Conservation (phyloP, 352 stramenopile species). For the Globisporangium rhizosaccharum region DNA sequence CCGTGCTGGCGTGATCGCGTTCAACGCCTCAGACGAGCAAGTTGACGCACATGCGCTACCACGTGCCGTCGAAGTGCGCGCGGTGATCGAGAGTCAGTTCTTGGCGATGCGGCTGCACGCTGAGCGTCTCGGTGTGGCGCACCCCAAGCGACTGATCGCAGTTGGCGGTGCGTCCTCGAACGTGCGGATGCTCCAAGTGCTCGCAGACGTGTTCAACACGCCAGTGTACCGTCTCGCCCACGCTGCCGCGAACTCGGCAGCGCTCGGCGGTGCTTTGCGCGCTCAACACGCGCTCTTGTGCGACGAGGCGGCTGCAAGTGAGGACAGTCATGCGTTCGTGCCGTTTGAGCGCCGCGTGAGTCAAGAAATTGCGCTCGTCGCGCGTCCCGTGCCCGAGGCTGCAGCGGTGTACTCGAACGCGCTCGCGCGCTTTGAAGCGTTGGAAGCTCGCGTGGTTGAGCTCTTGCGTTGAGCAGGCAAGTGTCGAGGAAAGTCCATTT, state of each 20-base stretch:
- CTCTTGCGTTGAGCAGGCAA: constrained; percentile 6
- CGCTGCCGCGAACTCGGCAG: constrained; percentile 37
- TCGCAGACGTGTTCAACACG: constrained; percentile 55
- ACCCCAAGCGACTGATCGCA: constrained; percentile 49
- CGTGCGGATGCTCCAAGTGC: constrained; percentile 45
- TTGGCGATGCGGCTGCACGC: constrained; percentile 50
- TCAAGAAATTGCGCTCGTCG: constrained; percentile 38
- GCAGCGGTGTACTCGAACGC: constrained; percentile 28
- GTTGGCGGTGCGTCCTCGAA: constrained; percentile 59
- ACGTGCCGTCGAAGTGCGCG: constrained; percentile 38
- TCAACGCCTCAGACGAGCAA: constrained; percentile 21
- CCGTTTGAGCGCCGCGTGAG: constrained; percentile 30
- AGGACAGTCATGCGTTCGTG: constrained; percentile 14
- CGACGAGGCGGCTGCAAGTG: neutral
- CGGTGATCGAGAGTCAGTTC: constrained; percentile 64
- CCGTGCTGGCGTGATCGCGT: constrained; percentile 40
- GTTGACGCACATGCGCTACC: constrained; percentile 14
- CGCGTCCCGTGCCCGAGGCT: constrained; percentile 18
- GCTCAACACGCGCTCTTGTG: constrained; percentile 36
- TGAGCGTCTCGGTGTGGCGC: constrained; percentile 44
- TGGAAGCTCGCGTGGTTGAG: constrained; percentile 35
- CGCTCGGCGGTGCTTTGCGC: constrained; percentile 44
- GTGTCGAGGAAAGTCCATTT: neutral
- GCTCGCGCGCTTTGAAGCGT: constrained; percentile 27
- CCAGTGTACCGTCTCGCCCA: constrained; percentile 39